Percentiles rank a stretch among this genome's conserved stretches.
phyloP scores from a whole-genome alignment of 2,329 filamentous ascomycete species.

The Fusarium sp. region DNA sequence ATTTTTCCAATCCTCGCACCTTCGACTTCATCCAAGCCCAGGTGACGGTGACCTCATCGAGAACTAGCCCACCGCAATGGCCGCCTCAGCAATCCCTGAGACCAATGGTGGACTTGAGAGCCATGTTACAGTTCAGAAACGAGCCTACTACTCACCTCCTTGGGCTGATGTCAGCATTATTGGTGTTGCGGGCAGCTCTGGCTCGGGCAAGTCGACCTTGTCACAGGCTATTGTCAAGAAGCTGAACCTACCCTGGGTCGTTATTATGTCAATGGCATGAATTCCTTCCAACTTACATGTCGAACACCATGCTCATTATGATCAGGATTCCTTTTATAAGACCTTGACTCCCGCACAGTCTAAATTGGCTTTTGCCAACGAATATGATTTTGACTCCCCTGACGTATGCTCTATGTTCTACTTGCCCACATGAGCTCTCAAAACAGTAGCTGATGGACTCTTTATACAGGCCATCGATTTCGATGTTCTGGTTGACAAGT shows the following conservation, averaged over 20 bases:
- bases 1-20: not conserved
- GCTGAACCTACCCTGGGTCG: constrained; percentile 95
- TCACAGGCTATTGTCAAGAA: constrained; percentile 91
- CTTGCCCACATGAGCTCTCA: not conserved
- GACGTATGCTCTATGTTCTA: constrained; percentile 62
- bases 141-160: constrained; percentile 88
- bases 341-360: constrained; percentile 84
- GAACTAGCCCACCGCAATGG: constrained; percentile 42
- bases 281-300: constrained; percentile 1
- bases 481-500: constrained; percentile 82
- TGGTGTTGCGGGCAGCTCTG: constrained; percentile 93
- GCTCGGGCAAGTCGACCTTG: constrained; percentile 93
- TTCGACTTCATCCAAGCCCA: not conserved
- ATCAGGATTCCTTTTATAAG: constrained; percentile 98
- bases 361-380: constrained; percentile 84
- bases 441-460: constrained; percentile 14
- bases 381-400: constrained; percentile 96
- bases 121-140: constrained; percentile 65
- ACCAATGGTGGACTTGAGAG: constrained; percentile 51
- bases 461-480: constrained; percentile 83
- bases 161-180: constrained; percentile 98
- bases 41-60: constrained; percentile 33
- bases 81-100: constrained; percentile 36
- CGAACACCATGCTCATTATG: constrained; percentile 40
- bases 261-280: constrained; percentile 93